Evolutionary conservation across 495 filamentous ascomycete species (phyloP), one percentile per base, ranked within the genome.

Genomic region (Cladorrhinum samala): DNA sequence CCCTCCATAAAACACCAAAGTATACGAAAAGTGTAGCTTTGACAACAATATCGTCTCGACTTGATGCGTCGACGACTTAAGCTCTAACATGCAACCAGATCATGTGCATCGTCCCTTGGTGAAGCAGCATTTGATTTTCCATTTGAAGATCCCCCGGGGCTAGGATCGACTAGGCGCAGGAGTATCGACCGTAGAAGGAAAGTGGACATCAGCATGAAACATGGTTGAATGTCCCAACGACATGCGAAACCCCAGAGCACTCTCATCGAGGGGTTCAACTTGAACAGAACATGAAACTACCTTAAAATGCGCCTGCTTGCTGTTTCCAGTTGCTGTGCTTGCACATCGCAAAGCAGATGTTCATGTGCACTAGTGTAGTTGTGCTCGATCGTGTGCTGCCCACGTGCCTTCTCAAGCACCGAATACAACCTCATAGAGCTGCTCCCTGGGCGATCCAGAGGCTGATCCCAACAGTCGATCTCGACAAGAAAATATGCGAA

Each of bases 191-290:
- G 24, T 21, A 53, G 50, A 30, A 46, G 41, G 48, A 39, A 51
- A 23, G 42, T 47, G 43, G 54, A 48, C 49, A 38, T 39, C 50
- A 50, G 54, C 44, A 51, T 57, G 50, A 58, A 58, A 58, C 55
- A 9, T 45, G 54, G 33, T 42, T 40, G 55, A 41, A 21, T 43
- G 30, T 53, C 51, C 50, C 50, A 50, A 41, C 27, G 20, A 30
- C 18, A 58, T 54, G 50, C 50, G 46, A 58, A 53, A 58, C 45
- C 19, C 13, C 41, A 39, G 41, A 49, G 40, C 45, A 53, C 49
- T 49, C 49, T 37, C 9, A 49, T 53, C 45, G n/a, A 33, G 27
- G 39, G 41, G 41, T 8, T 49, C 46, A 46, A 37, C 14, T 5
- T 40, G 23, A 20, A 33, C 42, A 21, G 33, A 43, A 33, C 19